phyloP scores from a whole-genome alignment of 805 yeast species.

The Zygotorulaspora florentina region DNA sequence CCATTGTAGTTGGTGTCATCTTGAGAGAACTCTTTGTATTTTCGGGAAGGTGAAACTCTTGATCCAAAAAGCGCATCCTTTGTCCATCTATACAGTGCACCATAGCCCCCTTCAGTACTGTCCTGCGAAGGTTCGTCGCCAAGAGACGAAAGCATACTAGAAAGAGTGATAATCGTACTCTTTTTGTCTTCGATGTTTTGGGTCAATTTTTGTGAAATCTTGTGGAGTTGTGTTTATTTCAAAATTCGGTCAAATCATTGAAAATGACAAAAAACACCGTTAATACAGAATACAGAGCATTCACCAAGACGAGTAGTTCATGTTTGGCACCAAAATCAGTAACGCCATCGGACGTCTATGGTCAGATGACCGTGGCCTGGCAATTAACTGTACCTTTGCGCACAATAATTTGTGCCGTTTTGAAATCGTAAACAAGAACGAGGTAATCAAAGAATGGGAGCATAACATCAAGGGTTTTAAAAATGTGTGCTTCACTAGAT shows the following conservation, averaged over 20 bases:
- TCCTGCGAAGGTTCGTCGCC: conserved; percentile 9
- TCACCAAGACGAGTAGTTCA: conserved; percentile 3
- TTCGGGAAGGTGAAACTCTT: conserved; percentile 28
- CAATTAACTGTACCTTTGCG: neutral
- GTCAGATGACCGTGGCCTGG: neutral
- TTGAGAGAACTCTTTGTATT: conserved; percentile 26
- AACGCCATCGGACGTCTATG: neutral
- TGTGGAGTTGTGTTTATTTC: neutral
- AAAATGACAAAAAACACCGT: conserved; percentile 1
- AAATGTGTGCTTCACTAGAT: conserved; percentile 1
- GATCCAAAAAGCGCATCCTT: conserved; percentile 33
- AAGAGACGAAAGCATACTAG: conserved; percentile 6
- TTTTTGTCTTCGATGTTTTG: neutral
- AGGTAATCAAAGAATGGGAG: conserved; percentile 3
- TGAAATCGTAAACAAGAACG: neutral
- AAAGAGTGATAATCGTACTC: neutral
- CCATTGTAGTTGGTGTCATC: conserved; percentile 26
- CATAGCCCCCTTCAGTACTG: conserved; percentile 11
- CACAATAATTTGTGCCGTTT: neutral
- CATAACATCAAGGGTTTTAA: conserved; percentile 3
- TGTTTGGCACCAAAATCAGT: neutral
- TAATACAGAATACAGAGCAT: conserved; percentile 1
- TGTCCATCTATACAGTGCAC: conserved; percentile 30
- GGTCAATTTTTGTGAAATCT: neutral
- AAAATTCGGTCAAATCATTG: neutral